Evolutionary conservation across 805 yeast genomes (phyloP).

Genomic region (Saccharomycopsis microspora): DNA sequence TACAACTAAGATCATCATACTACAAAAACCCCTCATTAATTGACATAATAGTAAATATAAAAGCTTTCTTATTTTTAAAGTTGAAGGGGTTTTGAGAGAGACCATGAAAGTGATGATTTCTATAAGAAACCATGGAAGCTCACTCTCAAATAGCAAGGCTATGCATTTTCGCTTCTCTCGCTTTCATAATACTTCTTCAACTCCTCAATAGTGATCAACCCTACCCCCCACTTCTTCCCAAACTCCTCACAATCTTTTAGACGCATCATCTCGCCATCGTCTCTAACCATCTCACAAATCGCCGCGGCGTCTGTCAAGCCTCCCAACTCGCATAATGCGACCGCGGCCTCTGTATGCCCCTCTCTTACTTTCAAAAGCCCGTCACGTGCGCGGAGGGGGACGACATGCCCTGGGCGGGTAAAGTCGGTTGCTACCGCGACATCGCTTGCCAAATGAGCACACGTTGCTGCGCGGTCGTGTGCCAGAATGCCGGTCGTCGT

Average conservation of each 20-base stretch:
- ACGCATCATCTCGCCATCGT: slow-evolving; percentile 95
- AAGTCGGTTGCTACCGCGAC: slow-evolving; percentile 49
- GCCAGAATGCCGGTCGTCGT: slow-evolving; percentile 97
- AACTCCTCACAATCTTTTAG: slow-evolving; percentile 74
- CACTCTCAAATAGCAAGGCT: no score
- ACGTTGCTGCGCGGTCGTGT: slow-evolving; percentile 82
- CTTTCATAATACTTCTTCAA: slow-evolving; percentile 30
- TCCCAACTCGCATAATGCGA: slow-evolving; percentile 69
- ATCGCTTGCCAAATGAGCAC: slow-evolving; percentile 55
- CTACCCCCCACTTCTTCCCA: slow-evolving; percentile 47
- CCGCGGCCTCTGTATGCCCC: slow-evolving; percentile 98
- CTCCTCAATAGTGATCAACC: slow-evolving; percentile 70
- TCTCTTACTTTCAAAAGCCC: slow-evolving; percentile 73
- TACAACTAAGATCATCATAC: no score
- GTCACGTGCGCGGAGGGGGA: slow-evolving; percentile 84
- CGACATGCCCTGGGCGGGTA: slow-evolving; percentile 86
- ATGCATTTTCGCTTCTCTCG: background rate
- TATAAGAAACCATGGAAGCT: no score
- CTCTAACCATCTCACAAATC: slow-evolving; percentile 89
- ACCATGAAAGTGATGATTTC: no score
- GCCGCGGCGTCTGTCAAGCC: slow-evolving; percentile 75
- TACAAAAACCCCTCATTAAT: no score
- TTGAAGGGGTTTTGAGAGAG: no score
- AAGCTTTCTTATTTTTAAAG: no score
- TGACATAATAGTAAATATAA: no score